These are phyloP conservation scores for Salvia hispanica DNA, from an alignment of 257 asterid genomes.

Conservation along the genomic window DNA sequence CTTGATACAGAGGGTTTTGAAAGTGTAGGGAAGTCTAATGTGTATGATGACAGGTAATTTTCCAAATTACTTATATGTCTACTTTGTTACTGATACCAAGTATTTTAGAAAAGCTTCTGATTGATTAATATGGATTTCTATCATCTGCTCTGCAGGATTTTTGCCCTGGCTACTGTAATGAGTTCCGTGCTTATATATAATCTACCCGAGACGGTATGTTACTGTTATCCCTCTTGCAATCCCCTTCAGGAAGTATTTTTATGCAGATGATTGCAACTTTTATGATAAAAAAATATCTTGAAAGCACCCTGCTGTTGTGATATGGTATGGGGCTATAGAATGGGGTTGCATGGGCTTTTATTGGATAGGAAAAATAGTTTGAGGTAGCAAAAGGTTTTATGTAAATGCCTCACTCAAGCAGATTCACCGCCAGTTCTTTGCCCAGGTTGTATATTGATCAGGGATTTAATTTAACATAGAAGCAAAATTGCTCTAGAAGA, in stretches of 20 bases:
- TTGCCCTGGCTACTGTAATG: constrained; percentile 91
- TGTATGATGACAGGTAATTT: constrained; percentile 89
- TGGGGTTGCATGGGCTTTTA: not conserved
- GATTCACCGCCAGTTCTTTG: not conserved
- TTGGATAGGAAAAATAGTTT: not conserved
- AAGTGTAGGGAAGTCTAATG: constrained; percentile 97
- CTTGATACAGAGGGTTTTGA: constrained; percentile 99
- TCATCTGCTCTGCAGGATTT: constrained; percentile 60
- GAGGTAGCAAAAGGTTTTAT: not conserved
- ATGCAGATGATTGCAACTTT: constrained; percentile 16
- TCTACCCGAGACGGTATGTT: constrained; percentile 95
- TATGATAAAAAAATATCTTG: not conserved
- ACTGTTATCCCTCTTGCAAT: constrained; percentile 22
- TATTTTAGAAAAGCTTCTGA: constrained; percentile 1
- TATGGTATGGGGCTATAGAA: constrained; percentile 9
- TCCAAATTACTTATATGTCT: constrained; percentile 12
- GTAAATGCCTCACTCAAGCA: constrained; percentile 18
- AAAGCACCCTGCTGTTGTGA: constrained; percentile 11
- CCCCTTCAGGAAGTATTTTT: not conserved
- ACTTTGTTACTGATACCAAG: not conserved
- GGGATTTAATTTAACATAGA: not conserved
- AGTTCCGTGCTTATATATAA: constrained; percentile 95
- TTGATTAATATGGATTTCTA: constrained; percentile 21
- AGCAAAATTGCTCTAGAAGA: not conserved
- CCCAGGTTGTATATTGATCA: constrained; percentile 2